Conservation (phyloP, 768 basidiomycete species). For the Xerocomus brunneocitrinus region DNA sequence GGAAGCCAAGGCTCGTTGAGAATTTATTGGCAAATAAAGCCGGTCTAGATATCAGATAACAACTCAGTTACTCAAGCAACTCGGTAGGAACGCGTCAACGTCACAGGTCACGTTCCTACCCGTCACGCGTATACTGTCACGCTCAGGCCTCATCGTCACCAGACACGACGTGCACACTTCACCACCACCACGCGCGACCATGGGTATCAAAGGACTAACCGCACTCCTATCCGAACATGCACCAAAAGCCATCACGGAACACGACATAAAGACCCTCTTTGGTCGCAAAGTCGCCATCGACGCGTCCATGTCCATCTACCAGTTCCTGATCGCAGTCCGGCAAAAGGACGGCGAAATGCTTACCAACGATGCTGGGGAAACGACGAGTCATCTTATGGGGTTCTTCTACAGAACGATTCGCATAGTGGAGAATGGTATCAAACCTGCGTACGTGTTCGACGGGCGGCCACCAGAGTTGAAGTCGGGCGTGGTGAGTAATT, state of each 20-base stretch:
- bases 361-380: slow-evolving; percentile 96
- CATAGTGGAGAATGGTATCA: slow-evolving; percentile 98
- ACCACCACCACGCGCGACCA: slow-evolving; percentile 24
- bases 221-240: slow-evolving; percentile 86
- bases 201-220: slow-evolving; percentile 97
- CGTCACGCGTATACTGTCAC: slow-evolving; percentile 9
- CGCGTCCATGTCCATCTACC: slow-evolving; percentile 96
- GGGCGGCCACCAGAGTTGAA: slow-evolving; percentile 98
- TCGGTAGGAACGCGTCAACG: slow-evolving; percentile 1
- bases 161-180: background rate
- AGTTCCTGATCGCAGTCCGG: slow-evolving; percentile 96
- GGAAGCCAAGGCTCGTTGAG: too few species aligned
- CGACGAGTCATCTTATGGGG: slow-evolving; percentile 98
- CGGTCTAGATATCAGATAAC: too few species aligned
- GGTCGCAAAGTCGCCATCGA: slow-evolving; percentile 98
- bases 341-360: slow-evolving; percentile 96
- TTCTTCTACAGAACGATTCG: slow-evolving; percentile 97
- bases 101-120: slow-evolving; percentile 13
- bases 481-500: slow-evolving; percentile 80
- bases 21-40: too few species aligned
- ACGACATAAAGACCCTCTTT: slow-evolving; percentile 95
- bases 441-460: slow-evolving; percentile 97
- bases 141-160: background rate
- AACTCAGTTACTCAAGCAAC: too few species aligned
- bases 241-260: slow-evolving; percentile 79